These are phyloP conservation scores for Ganoderma sp. DNA, from an alignment of 1,284 basidiomycete species.

Conservation along the genomic window DNA sequence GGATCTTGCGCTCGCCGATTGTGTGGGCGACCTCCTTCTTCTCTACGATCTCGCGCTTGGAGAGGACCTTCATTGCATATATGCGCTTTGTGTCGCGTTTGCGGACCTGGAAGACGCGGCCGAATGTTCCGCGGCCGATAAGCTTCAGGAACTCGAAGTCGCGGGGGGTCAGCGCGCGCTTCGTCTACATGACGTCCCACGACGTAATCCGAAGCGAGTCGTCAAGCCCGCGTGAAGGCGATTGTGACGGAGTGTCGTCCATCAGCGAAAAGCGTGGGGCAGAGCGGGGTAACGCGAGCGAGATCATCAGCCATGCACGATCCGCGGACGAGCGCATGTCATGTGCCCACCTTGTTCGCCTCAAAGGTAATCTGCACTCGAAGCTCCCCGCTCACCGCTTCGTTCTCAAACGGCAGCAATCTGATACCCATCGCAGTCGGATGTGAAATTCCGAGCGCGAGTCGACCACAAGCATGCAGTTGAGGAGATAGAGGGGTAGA, in stretches of 20 bases:
- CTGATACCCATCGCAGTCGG: conserved; percentile 46
- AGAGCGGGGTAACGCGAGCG: conserved; percentile 15
- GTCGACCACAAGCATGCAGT: not conserved
- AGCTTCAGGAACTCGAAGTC: conserved; percentile 99
- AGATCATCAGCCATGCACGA: conserved; percentile 28
- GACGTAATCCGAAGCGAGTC: not conserved
- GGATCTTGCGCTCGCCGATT: conserved; percentile 98
- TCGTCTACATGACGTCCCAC: conserved; percentile 56
- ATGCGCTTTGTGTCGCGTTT: conserved; percentile 98
- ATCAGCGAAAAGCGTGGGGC: conserved; percentile 18
- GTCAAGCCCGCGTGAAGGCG: conserved; percentile 7
- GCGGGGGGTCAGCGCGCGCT: conserved; percentile 82
- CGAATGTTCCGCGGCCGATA: conserved; percentile 98
- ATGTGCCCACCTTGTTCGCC: conserved; percentile 76
- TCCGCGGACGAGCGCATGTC: conserved; percentile 18
- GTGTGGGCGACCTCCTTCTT: conserved; percentile 99
- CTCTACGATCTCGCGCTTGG: conserved; percentile 97
- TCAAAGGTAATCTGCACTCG: conserved; percentile 95
- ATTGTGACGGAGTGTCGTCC: conserved; percentile 16
- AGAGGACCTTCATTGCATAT: conserved; percentile 99
- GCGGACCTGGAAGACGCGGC: conserved; percentile 98
- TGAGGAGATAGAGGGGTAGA: not conserved
- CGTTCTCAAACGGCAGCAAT: conserved; percentile 79
- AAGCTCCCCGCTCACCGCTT: conserved; percentile 90
- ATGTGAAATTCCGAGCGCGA: not conserved